phyloP scores from a whole-genome alignment of 805 yeast genomes.

The Yarrowia sp. region DNA sequence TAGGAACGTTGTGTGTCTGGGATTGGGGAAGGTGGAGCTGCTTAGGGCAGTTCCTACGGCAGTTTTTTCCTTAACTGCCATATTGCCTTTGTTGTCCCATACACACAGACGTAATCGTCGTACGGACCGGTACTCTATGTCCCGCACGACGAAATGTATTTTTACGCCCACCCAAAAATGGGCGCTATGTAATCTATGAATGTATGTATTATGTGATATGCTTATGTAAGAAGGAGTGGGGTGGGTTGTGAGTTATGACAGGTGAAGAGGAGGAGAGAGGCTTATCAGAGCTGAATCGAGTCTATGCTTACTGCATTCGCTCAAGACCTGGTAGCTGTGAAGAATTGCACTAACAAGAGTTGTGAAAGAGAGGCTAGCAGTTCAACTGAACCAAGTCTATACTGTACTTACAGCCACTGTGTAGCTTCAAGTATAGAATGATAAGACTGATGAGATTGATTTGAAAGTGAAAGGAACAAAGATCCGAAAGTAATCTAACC shows the following conservation, averaged over 20 bases:
- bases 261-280: background rate
- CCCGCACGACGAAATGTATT: slow-evolving; percentile 1
- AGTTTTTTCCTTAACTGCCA: too few species aligned
- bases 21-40: background rate
- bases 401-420: too few species aligned
- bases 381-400: too few species aligned
- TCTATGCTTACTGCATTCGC: too few species aligned
- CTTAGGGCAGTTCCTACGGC: background rate
- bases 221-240: too few species aligned
- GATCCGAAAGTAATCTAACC: too few species aligned
- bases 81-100: background rate
- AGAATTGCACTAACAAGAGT: too few species aligned
- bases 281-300: too few species aligned
- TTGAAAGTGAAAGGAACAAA: too few species aligned
- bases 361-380: too few species aligned
- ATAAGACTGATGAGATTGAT: too few species aligned
- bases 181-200: slow-evolving; percentile 25
- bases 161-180: background rate
- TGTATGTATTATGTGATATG: slow-evolving; percentile 3
- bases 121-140: background rate
- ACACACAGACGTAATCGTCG: background rate
- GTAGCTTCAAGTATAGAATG: background rate
- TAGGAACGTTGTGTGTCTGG: background rate
- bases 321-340: too few species aligned
- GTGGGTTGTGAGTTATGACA: background rate